Conservation (phyloP, 768 basidiomycete genomes). For the Daedaleopsis sinensis region DNA sequence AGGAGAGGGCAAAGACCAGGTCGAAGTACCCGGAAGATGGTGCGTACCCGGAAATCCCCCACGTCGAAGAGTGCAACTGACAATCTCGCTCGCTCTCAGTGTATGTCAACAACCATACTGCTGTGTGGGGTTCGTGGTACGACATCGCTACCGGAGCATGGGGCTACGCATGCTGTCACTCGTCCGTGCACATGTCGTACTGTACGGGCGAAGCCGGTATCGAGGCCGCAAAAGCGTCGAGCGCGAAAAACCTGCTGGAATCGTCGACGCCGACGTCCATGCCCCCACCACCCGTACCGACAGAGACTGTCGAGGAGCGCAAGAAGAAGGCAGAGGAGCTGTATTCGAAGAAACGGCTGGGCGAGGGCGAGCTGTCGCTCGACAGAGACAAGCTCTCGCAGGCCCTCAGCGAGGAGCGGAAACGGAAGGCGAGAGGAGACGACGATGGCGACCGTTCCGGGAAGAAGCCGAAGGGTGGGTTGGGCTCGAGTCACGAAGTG, state of each 20-base stretch:
- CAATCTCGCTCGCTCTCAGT: constrained; percentile 48
- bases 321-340: constrained; percentile 59
- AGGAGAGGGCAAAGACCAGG: constrained; percentile 81
- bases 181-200: constrained; percentile 82
- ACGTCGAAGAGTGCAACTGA: background rate
- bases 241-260: constrained; percentile 66
- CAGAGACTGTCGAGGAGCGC: constrained; percentile 36
- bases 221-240: constrained; percentile 75
- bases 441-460: constrained; percentile 58
- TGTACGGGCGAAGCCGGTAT: constrained; percentile 89
- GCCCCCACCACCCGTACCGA: constrained; percentile 25
- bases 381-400: constrained; percentile 69
- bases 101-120: constrained; percentile 88
- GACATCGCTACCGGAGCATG: constrained; percentile 68
- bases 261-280: constrained; percentile 34
- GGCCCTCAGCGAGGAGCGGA: constrained; percentile 80
- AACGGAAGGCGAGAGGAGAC: constrained; percentile 58
- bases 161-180: constrained; percentile 97
- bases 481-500: constrained; percentile 70
- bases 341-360: constrained; percentile 77
- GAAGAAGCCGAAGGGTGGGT: constrained; percentile 60
- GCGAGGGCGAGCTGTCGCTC: constrained; percentile 79
- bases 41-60: constrained; percentile 43
- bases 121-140: constrained; percentile 99
- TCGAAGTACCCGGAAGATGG: constrained; percentile 98